These are phyloP conservation scores for Rubus parviflorus DNA, from an alignment of 306 rosid species.

Conservation along the genomic window DNA sequence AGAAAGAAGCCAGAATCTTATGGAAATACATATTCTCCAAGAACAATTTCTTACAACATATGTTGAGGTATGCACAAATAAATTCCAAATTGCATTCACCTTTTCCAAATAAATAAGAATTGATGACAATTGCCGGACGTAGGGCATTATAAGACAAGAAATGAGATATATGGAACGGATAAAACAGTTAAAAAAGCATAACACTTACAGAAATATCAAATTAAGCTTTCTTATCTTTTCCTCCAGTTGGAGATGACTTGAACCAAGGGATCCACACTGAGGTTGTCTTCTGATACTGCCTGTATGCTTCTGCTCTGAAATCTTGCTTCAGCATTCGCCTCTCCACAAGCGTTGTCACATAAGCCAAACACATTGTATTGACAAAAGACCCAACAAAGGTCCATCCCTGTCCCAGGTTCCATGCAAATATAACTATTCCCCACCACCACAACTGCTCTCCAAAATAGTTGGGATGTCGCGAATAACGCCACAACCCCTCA, in stretches of 20 bases:
- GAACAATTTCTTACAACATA: constrained; percentile 33
- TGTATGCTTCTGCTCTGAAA: constrained; percentile 70
- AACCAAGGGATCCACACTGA: constrained; percentile 91
- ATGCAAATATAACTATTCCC: constrained; percentile 71
- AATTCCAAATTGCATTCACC: constrained; percentile 33
- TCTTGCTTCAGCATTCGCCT: constrained; percentile 70
- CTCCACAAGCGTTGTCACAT: constrained; percentile 87
- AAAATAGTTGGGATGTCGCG: constrained; percentile 83
- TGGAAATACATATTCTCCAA: background rate
- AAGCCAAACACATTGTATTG: constrained; percentile 74
- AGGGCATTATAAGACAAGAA: constrained; percentile 19
- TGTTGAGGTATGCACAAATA: constrained; percentile 23
- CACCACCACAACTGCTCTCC: constrained; percentile 99
- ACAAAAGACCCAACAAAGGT: constrained; percentile 59
- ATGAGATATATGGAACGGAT: constrained; percentile 7
- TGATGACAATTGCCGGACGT: constrained; percentile 12
- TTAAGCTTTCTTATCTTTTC: constrained; percentile 63
- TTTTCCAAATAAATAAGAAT: constrained; percentile 30
- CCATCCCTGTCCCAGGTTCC: constrained; percentile 78
- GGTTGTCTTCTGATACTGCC: constrained; percentile 80
- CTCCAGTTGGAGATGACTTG: constrained; percentile 45
- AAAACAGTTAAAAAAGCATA: constrained; percentile 14
- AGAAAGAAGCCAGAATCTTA: constrained; percentile 1
- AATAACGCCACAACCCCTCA: constrained; percentile 75
- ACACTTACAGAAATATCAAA: constrained; percentile 13